Percentiles rank a stretch among this genome's conserved stretches.
phyloP scores from a whole-genome alignment of 139 green algal species.

The Diplosphaera chodatii region DNA sequence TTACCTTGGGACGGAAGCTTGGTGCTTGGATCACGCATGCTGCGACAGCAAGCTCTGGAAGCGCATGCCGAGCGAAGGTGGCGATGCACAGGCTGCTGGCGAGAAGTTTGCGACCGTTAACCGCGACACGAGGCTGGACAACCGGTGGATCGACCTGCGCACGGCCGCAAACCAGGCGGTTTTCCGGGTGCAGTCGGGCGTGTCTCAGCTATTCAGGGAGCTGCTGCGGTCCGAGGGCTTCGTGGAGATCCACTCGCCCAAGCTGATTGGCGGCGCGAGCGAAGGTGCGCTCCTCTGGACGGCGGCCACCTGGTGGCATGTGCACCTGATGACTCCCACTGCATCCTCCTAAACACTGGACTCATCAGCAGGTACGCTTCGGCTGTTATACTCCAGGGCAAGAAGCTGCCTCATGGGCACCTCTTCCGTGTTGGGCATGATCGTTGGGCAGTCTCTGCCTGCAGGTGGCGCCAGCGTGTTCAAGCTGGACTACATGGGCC shows the following conservation, averaged over 20 bases:
- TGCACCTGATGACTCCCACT: too few species aligned
- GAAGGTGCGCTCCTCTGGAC: slow-evolving; percentile 42
- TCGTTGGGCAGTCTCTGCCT: too few species aligned
- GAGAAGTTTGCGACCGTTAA: slow-evolving; percentile 67
- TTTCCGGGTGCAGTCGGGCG: slow-evolving; percentile 85
- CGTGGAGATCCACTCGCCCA: slow-evolving; percentile 97
- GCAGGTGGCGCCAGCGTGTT: slow-evolving; percentile 84
- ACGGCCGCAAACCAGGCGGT: slow-evolving; percentile 98
- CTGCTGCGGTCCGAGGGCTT: slow-evolving; percentile 68
- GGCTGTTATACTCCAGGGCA: too few species aligned
- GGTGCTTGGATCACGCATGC: background rate
- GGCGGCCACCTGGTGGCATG: too few species aligned
- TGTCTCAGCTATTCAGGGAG: slow-evolving; percentile 85
- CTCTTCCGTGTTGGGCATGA: too few species aligned
- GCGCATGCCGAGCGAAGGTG: too few species aligned
- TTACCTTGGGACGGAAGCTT: background rate
- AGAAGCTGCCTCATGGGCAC: too few species aligned
- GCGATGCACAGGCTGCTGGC: slow-evolving; percentile 53
- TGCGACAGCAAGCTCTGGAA: too few species aligned
- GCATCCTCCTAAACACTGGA: too few species aligned
- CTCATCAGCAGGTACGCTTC: too few species aligned
- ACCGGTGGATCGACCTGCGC: slow-evolving; percentile 88
- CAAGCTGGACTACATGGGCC: slow-evolving; percentile 92
- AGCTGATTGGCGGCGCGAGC: slow-evolving; percentile 76
- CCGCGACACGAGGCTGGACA: slow-evolving; percentile 89